Evolutionary conservation across 1,284 basidiomycete genomes (phyloP).

Genomic region (Hemileia vastatrix): DNA sequence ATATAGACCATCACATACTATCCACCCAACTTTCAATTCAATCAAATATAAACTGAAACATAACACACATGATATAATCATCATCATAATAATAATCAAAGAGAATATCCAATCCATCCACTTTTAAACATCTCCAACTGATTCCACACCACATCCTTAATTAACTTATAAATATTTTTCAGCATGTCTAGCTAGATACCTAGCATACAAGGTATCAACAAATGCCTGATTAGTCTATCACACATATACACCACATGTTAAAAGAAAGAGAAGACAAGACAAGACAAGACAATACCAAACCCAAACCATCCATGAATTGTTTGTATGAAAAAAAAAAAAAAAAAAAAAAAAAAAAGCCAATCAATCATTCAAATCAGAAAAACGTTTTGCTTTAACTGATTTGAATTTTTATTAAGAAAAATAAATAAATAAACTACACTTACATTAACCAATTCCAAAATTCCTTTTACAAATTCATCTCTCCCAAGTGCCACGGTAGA

Average conservation of each 20-base stretch:
- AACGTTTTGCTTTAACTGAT: too few species aligned
- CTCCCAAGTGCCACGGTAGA: slow-evolving; percentile 7
- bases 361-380: too few species aligned
- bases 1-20: too few species aligned
- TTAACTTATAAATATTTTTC: slow-evolving; percentile 9
- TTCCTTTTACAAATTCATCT: background rate
- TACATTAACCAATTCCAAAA: slow-evolving; percentile 14
- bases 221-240: slow-evolving; percentile 13
- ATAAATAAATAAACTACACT: too few species aligned
- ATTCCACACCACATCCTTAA: background rate
- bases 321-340: background rate
- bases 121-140: too few species aligned
- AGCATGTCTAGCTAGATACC: slow-evolving; percentile 14
- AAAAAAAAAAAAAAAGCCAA: background rate
- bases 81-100: too few species aligned
- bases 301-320: background rate
- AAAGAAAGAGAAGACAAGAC: background rate
- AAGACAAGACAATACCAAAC: background rate
- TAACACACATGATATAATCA: too few species aligned
- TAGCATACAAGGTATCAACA: slow-evolving; percentile 17
- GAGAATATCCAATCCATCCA: too few species aligned
- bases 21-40: too few species aligned
- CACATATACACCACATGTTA: too few species aligned
- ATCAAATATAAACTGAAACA: too few species aligned
- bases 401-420: too few species aligned